phyloP scores from a whole-genome alignment of 2,329 filamentous ascomycete genomes.

The Aspergillus sp. region DNA sequence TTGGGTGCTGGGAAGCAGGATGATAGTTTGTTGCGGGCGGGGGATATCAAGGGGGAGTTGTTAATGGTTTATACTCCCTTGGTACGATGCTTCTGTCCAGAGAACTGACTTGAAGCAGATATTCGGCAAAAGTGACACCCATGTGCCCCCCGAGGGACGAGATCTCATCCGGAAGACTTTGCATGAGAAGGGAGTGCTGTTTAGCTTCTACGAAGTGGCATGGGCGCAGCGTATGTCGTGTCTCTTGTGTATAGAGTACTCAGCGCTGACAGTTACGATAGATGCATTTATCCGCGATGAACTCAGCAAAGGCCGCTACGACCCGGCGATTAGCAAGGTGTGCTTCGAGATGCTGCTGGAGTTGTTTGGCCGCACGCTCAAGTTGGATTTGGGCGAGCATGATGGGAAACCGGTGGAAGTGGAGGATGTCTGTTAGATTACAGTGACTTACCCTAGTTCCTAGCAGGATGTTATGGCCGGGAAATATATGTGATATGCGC shows the following conservation, averaged over 20 bases:
- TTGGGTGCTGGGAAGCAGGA: constrained; percentile 62
- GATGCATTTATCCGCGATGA: constrained; percentile 91
- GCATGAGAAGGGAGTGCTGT: constrained; percentile 63
- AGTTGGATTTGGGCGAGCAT: constrained; percentile 65
- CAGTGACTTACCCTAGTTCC: too few species aligned
- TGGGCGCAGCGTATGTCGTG: constrained; percentile 67
- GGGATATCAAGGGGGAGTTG: constrained; percentile 67
- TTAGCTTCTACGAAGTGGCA: constrained; percentile 82
- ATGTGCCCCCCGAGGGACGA: constrained; percentile 73
- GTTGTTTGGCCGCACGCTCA: constrained; percentile 69
- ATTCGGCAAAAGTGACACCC: constrained; percentile 83
- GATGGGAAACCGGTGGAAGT: constrained; percentile 54
- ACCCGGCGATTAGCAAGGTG: constrained; percentile 74
- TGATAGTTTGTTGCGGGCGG: constrained; percentile 52
- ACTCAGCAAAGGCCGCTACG: constrained; percentile 85
- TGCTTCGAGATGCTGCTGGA: constrained; percentile 89
- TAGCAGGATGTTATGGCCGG: not conserved
- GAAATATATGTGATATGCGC: not conserved
- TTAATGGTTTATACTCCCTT: constrained; percentile 49
- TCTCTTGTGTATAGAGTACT: not conserved
- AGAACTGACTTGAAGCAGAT: constrained; percentile 43
- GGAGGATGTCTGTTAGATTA: constrained; percentile 61
- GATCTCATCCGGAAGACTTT: constrained; percentile 77
- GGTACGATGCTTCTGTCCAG: not conserved
- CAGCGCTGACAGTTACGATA: constrained; percentile 14